Evolutionary conservation across 345 rosid genomes (phyloP).

Genomic region (Salix viminalis): DNA sequence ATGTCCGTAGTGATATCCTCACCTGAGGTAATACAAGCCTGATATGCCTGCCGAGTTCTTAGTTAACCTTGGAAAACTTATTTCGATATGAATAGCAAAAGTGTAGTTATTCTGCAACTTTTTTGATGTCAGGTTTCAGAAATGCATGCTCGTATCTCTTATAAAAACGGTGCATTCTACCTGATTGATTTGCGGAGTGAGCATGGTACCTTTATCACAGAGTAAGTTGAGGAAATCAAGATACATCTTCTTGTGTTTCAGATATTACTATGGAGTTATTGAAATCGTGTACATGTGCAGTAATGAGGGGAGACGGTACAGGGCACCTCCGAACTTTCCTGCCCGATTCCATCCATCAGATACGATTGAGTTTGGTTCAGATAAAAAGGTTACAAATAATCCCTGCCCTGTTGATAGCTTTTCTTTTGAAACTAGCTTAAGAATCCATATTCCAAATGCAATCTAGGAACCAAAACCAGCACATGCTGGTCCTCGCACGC

Average conservation of each 20-base stretch:
- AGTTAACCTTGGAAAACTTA: not conserved
- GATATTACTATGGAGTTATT: not conserved
- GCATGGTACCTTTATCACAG: constrained; percentile 64
- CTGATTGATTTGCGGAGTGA: constrained; percentile 64
- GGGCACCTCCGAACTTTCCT: constrained; percentile 51
- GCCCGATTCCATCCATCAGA: constrained; percentile 56
- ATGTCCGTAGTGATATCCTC: constrained; percentile 52
- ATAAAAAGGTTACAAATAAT: constrained; percentile 45
- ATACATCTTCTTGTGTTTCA: not conserved
- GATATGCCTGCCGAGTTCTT: not conserved
- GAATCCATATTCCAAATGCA: not conserved
- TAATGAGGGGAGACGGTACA: constrained; percentile 49
- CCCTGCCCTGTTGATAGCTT: not conserved
- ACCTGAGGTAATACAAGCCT: constrained; percentile 42
- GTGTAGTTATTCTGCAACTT: not conserved
- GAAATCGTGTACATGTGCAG: constrained; percentile 35
- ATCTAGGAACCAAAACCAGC: not conserved
- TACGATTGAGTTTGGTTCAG: constrained; percentile 61
- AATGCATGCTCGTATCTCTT: constrained; percentile 65
- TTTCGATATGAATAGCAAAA: not conserved
- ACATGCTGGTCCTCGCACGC: not conserved
- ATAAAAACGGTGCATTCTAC: constrained; percentile 70
- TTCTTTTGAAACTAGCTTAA: not conserved
- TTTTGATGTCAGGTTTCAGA: constrained; percentile 52
- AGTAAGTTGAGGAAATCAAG: constrained; percentile 43